Base-by-base conservation (phyloP, 2,329 filamentous ascomycete species). In the Beauveria caledonica region DNA sequence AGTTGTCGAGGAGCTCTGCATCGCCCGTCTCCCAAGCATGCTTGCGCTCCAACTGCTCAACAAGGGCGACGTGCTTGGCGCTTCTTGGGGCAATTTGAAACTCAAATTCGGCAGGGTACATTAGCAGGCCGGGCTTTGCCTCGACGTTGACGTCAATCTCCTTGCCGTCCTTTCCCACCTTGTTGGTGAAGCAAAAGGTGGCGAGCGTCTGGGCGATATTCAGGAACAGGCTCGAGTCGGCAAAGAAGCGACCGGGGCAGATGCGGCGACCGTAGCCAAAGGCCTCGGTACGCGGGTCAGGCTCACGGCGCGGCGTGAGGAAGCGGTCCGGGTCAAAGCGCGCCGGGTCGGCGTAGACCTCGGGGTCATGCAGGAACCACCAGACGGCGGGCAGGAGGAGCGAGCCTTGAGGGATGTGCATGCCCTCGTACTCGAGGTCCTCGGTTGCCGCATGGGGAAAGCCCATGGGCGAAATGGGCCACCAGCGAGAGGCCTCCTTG, bases 341-440 rank as follows among this genome's bases (percentile, higher is more conserved):
- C 4, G 61, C 63, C 0, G 73, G 73, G 11, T 72, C 53, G 0
- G 81, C 77, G 68, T 91, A 90, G 1, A 83, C 84, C 42, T 86
- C 82, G 2, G 84, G 81, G 66, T 90, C 87, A 70, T 90, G 87
- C 25, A 86, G 80, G 19, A 74, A 65, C 21, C 65, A 69, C 68
- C 68, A 72, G 5, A 68, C 58, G 1, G 66, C 64, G 2, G 61
- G 63, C 6, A 72, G 54, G 9, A 72, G 21, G 7, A 65, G 29
- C 1, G 70, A 60, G 3, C 67, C 67, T 21, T 69, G 27, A 10
- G 42, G 42, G 19, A 45, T 45, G 13, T 45, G 19, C 42, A 66
- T 69, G 0, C 66, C 67, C 1, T 62, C 50, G 25, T 63, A 69
- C 0, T 42, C 50, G 8, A 69, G 61, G 1, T 71, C 70, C 10